phyloP scores from a whole-genome alignment of 805 yeast genomes.

The Metschnikowia proteae region DNA sequence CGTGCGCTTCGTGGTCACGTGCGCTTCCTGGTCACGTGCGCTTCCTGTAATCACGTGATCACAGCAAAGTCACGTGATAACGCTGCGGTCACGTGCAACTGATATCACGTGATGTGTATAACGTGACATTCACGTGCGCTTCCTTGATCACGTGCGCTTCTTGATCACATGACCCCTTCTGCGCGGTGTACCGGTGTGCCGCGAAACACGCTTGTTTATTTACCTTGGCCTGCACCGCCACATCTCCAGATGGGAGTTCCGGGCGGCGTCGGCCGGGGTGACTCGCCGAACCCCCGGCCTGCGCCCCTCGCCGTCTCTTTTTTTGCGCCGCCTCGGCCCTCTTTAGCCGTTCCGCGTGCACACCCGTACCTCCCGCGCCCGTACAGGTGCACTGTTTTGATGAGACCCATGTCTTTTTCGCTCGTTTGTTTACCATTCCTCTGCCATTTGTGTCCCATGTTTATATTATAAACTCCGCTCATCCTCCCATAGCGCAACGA shows the following conservation, averaged over 20 bases:
- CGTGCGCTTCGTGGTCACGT: no score
- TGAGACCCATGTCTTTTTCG: slow-evolving; percentile 1
- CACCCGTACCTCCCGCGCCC: slow-evolving; percentile 5
- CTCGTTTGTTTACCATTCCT: slow-evolving; percentile 7
- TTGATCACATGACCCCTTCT: background rate
- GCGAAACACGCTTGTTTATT: slow-evolving; percentile 3
- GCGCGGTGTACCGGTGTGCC: background rate
- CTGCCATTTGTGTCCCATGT: slow-evolving; percentile 7
- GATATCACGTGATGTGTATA: no score
- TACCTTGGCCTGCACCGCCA: background rate
- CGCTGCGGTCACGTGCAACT: no score
- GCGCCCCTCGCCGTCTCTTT: no score
- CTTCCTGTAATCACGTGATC: no score
- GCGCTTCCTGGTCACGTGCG: no score
- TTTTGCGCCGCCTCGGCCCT: no score
- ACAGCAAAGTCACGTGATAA: no score
- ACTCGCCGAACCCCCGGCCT: no score
- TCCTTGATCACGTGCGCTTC: no score
- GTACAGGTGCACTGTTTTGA: slow-evolving; percentile 5
- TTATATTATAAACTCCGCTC: background rate
- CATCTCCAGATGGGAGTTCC: background rate
- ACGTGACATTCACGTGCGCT: no score
- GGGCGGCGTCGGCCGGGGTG: no score
- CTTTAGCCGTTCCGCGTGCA: background rate
- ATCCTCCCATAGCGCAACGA: background rate